Percentiles rank a stretch among this genome's conserved stretches.
Conservation (phyloP, 177 flowering plant genomes). For the Telopea speciosissima region DNA sequence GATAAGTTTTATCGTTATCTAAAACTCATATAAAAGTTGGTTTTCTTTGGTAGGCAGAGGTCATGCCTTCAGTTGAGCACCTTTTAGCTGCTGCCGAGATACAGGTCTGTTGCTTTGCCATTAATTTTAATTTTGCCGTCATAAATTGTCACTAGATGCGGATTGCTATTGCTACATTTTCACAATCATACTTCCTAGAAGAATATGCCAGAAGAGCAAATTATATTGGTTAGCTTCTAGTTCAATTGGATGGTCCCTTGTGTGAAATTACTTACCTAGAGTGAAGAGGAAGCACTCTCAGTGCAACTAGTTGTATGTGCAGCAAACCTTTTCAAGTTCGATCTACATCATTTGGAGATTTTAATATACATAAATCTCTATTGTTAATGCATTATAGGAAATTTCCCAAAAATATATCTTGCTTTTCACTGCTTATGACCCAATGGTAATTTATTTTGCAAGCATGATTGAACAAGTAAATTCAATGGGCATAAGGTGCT, state of each 20-base stretch:
- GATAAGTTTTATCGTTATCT: not conserved
- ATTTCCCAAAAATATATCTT: not conserved
- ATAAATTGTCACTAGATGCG: not conserved
- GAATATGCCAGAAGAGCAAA: not conserved
- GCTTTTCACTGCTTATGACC: not conserved
- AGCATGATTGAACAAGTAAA: not conserved
- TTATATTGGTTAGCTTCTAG: not conserved
- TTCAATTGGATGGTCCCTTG: not conserved
- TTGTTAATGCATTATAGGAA: not conserved
- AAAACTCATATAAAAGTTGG: not conserved
- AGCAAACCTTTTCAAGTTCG: not conserved
- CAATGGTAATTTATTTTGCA: not conserved
- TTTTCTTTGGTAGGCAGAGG: conserved; percentile 58
- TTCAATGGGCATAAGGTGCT: not conserved
- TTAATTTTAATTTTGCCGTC: not conserved
- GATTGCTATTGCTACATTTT: not conserved
- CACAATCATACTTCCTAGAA: not conserved
- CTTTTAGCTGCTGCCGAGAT: conserved; percentile 62
- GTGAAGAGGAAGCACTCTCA: not conserved
- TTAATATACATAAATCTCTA: not conserved
- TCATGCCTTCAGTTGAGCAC: conserved; percentile 70
- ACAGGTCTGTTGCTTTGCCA: conserved; percentile 46
- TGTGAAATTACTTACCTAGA: not conserved
- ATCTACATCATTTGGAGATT: not conserved
- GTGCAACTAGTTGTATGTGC: not conserved